phyloP scores from a whole-genome alignment of 768 basidiomycete genomes.

The Mycena capillaripes region DNA sequence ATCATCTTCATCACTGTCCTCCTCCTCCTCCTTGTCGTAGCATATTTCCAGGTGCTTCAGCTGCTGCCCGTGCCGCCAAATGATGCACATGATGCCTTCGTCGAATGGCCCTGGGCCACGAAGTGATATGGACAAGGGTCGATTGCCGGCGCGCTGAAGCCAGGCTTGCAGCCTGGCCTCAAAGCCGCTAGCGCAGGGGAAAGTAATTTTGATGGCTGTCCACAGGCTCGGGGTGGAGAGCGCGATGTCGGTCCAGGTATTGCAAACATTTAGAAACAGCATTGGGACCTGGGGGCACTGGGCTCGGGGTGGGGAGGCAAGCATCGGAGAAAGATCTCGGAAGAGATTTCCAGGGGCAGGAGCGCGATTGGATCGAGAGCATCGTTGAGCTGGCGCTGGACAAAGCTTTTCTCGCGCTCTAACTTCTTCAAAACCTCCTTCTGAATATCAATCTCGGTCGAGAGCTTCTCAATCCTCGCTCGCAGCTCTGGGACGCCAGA shows the following conservation, averaged over 20 bases:
- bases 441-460: background rate
- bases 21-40: background rate
- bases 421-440: background rate
- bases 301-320: background rate
- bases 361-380: background rate
- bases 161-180: background rate
- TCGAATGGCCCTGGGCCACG: background rate
- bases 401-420: background rate
- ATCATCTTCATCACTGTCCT: background rate
- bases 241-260: background rate
- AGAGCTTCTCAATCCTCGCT: background rate
- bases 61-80: background rate
- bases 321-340: background rate
- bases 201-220: background rate
- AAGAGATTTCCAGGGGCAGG: background rate
- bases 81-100: background rate
- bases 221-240: background rate
- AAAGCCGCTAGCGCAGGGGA: background rate
- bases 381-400: background rate
- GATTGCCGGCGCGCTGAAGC: background rate
- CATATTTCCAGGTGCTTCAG: background rate
- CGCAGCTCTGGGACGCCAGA: background rate
- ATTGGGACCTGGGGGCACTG: background rate
- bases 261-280: background rate
- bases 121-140: background rate